Conservation (phyloP, 805 yeast species). For the Candida boleticola region DNA sequence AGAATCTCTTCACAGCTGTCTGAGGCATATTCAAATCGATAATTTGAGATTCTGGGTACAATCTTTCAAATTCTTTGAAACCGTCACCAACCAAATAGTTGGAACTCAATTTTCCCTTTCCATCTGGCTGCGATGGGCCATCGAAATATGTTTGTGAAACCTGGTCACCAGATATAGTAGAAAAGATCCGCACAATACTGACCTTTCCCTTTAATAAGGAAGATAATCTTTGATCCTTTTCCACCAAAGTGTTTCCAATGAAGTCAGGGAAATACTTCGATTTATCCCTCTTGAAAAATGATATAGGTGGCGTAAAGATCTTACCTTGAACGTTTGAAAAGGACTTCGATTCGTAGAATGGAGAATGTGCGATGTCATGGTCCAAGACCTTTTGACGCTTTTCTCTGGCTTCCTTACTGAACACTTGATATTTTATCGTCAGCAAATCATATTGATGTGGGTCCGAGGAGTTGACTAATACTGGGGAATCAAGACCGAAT, state of each 20-base stretch:
- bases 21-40: slow-evolving; percentile 79
- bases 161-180: slow-evolving; percentile 68
- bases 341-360: slow-evolving; percentile 42
- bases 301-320: slow-evolving; percentile 77
- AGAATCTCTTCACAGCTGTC: slow-evolving; percentile 56
- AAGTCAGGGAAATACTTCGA: slow-evolving; percentile 84
- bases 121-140: slow-evolving; percentile 12
- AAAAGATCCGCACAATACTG: slow-evolving; percentile 62
- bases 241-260: slow-evolving; percentile 50
- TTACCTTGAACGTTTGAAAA: slow-evolving; percentile 78
- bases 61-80: slow-evolving; percentile 34
- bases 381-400: slow-evolving; percentile 37
- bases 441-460: slow-evolving; percentile 12
- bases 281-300: slow-evolving; percentile 69
- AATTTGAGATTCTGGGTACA: slow-evolving; percentile 59
- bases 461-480: slow-evolving; percentile 22
- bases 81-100: slow-evolving; percentile 42
- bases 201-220: slow-evolving; percentile 47
- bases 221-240: slow-evolving; percentile 35
- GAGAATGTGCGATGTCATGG: slow-evolving; percentile 42
- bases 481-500: slow-evolving; percentile 35
- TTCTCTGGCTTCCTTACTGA: slow-evolving; percentile 35
- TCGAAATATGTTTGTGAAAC: slow-evolving; percentile 60
- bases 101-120: slow-evolving; percentile 16
- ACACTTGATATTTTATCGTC: slow-evolving; percentile 21